Conservation (phyloP, 768 basidiomycete species). For the Tricholoma matsutake region DNA sequence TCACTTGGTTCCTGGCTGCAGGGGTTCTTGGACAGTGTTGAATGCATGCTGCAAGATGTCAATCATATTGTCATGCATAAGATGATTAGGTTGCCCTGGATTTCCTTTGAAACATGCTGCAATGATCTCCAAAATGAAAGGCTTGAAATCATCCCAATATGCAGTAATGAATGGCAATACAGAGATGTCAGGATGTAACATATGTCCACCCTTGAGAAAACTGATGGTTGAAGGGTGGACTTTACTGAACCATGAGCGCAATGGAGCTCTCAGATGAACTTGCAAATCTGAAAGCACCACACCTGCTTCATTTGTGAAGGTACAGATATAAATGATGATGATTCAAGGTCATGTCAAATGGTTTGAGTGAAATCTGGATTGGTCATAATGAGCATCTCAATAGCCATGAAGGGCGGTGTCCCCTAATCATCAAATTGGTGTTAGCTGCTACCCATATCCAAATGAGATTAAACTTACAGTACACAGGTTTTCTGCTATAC, state of each 20-base stretch:
- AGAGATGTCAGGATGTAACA: neutral
- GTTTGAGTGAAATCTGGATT: neutral
- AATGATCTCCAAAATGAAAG: neutral
- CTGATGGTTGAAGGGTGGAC: neutral
- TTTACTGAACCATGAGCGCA: neutral
- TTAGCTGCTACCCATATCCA: neutral
- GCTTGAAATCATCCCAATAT: constrained; percentile 1
- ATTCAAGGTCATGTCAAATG: neutral
- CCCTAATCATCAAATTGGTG: neutral
- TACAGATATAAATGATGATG: neutral
- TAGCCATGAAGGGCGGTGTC: neutral
- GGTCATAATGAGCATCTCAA: neutral
- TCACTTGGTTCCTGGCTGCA: neutral
- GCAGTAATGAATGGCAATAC: neutral
- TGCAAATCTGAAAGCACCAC: neutral
- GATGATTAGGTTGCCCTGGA: neutral
- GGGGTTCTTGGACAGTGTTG: neutral
- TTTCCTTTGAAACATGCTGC: neutral
- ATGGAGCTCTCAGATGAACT: neutral
- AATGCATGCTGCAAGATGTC: neutral
- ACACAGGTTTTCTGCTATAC: neutral
- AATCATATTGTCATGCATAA: neutral
- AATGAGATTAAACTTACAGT: neutral
- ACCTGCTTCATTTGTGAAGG: neutral
- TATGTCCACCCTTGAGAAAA: neutral